Percentiles rank a stretch among this genome's conserved stretches.
Conservation (phyloP, 78 protist genomes). For the Corallochytrium limacisporum region DNA sequence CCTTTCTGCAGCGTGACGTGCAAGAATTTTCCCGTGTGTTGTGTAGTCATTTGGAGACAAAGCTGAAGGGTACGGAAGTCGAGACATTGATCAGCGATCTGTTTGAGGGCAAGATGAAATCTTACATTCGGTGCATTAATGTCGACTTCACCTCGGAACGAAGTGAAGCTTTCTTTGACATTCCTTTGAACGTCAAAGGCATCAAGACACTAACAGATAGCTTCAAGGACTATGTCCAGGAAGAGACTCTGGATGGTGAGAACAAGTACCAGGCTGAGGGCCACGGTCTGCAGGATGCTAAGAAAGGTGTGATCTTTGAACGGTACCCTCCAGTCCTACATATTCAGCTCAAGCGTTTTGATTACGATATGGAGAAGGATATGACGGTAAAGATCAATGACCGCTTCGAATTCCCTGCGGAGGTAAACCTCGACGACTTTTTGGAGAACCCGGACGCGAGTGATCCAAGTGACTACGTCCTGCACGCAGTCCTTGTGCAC, state of each 20-base stretch:
- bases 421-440: slow-evolving; percentile 31
- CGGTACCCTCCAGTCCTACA: slow-evolving; percentile 84
- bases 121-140: slow-evolving; percentile 69
- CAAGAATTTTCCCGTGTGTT: slow-evolving; percentile 90
- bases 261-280: slow-evolving; percentile 75
- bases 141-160: slow-evolving; percentile 45
- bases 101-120: slow-evolving; percentile 65
- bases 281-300: slow-evolving; percentile 76
- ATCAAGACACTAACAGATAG: slow-evolving; percentile 41
- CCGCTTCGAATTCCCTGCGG: slow-evolving; percentile 12
- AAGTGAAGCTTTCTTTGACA: slow-evolving; percentile 19
- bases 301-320: slow-evolving; percentile 57
- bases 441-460: slow-evolving; percentile 1
- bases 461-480: not conserved
- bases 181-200: slow-evolving; percentile 67
- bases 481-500: slow-evolving; percentile 83
- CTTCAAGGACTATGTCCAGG: slow-evolving; percentile 53
- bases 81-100: slow-evolving; percentile 72
- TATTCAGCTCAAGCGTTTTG: slow-evolving; percentile 91
- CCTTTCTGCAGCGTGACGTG: slow-evolving; percentile 93
- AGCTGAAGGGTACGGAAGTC: slow-evolving; percentile 80
- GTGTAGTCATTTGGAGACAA: slow-evolving; percentile 78
- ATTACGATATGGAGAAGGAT: slow-evolving; percentile 66
- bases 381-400: slow-evolving; percentile 75
- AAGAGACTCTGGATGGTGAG: slow-evolving; percentile 76